Base-by-base conservation (phyloP, 2,329 filamentous ascomycete genomes). In the Tympanopsis confertula region DNA sequence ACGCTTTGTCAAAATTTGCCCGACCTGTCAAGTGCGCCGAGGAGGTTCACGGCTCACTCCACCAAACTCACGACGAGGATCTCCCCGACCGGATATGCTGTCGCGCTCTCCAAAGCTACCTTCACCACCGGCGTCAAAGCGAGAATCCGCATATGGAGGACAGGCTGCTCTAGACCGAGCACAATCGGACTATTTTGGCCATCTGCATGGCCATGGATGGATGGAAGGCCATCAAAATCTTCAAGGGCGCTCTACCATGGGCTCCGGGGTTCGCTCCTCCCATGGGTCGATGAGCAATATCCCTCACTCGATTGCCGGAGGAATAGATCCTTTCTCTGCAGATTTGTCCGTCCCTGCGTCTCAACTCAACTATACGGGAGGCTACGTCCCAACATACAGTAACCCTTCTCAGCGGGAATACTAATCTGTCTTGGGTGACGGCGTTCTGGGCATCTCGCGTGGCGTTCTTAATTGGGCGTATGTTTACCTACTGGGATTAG, bases 1-100 rank as follows among this genome's bases (percentile, higher is more conserved):
- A 20, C 62, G 65, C 29, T 68, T 68, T 41, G 65, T 68, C 38
- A 66, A 66, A 44, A 61, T 65, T 37, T 68, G 64, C 36, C 64
- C 64, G 35, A 67, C 63, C 14, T 68, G 64, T 42, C 63, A 63
- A 45, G 59, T 65, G 15, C 62, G 64, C 35, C 54, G 64, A 35
- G 61, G 62, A 15, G 59, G 56, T 33, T 51, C 58, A 28, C 58
- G 57, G 10, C 42, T 60, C 33, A 61, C 59, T 17, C 58, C 59
- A 15, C 58, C 59, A 18, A 58, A 52, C 42, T 62, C 59, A 18
- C 54, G 55, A 35, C 10, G 15, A 33, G 7, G 30, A 10, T 33
- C 30, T 7, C 10, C 10, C 17, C 30, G 15, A 10, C 30, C 7
- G 10, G 7, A 10, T 7, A 7, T 17, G 17, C 7, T 7, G 17